Conservation (phyloP, 2,329 filamentous ascomycete genomes). For the Fusarium duplospermum region DNA sequence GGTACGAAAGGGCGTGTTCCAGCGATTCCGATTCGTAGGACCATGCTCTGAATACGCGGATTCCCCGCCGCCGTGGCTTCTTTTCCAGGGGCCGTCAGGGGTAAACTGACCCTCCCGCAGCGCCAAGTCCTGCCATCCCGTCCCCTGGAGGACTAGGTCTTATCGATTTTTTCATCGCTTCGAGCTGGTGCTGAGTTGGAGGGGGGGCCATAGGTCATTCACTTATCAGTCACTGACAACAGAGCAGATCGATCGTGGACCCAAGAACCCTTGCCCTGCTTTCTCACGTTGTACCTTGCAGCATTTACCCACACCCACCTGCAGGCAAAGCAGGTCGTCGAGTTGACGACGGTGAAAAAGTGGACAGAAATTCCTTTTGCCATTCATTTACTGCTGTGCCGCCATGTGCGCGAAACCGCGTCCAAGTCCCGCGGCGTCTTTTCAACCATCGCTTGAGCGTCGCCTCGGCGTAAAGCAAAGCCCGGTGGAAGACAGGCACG, state of each 20-base stretch:
- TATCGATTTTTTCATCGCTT: conserved; percentile 14
- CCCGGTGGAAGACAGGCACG: neutral
- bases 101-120: conserved; percentile 27
- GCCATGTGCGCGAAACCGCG: neutral
- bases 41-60: conserved; percentile 22
- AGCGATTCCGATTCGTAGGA: conserved; percentile 25
- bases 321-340: conserved; percentile 18
- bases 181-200: conserved; percentile 13
- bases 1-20: conserved; percentile 4
- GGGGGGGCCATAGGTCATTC: neutral
- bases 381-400: neutral
- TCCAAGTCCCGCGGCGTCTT: neutral
- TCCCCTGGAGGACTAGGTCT: conserved; percentile 22
- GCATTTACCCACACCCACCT: conserved; percentile 26
- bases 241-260: conserved; percentile 36
- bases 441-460: neutral
- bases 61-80: conserved; percentile 19
- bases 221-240: neutral
- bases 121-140: conserved; percentile 29
- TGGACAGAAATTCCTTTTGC: conserved; percentile 19
- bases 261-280: conserved; percentile 22
- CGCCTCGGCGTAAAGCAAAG: conserved; percentile 2
- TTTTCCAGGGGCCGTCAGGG: conserved; percentile 30
- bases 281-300: conserved; percentile 34
- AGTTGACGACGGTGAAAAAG: conserved; percentile 17